Evolutionary conservation across 441 rosid genomes (phyloP), one percentile per base, ranked within the genome.

Genomic region (Populus hybrid): DNA sequence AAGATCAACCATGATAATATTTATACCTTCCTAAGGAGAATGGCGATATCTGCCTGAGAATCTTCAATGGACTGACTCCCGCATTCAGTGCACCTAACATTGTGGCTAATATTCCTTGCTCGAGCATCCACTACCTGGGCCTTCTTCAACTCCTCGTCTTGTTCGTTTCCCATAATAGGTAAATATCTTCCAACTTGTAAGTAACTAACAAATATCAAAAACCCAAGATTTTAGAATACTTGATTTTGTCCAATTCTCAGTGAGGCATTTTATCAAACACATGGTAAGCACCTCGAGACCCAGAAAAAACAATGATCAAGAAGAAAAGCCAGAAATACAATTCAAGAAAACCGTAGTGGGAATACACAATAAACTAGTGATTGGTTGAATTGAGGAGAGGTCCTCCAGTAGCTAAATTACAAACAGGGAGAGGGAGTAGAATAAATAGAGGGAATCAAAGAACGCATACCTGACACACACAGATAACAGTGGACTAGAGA

Each of bases 51-150:
- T 36, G 99, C 99, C 81, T 95, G 98, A n/a, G 99, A 94, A 82
- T 95, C 99, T 89, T 95, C 99, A 80, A 95, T 95, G 64, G 97
- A 94, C 84, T 92, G 99, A 83, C 97, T 94, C 38, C 99, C 98
- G 77, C 99, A 95, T 84, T 95, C 99, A 0, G 98, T 94, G 85
- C 99, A 95, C 5, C 99, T 90, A 40, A 95, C 98, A 63, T 91
- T 95, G 82, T 89, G 99, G 84, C 98, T 95, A 28, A 95, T 95
- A 80, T 90, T 95, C 84, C 95, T 89, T 40, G 98, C 99, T 65
- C 97, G 87, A 78, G 98, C 93, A 8, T 95, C 98, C 75, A 89
- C 84, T 73, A 90, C 76, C 80, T 87, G 98, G 53, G 79, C 75
- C 76, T 87, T 86, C 88, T 86, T 95, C 71, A 86, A 82, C n/a